Conservation (phyloP, 768 basidiomycete genomes). For the Cystobasidium tubakii region DNA sequence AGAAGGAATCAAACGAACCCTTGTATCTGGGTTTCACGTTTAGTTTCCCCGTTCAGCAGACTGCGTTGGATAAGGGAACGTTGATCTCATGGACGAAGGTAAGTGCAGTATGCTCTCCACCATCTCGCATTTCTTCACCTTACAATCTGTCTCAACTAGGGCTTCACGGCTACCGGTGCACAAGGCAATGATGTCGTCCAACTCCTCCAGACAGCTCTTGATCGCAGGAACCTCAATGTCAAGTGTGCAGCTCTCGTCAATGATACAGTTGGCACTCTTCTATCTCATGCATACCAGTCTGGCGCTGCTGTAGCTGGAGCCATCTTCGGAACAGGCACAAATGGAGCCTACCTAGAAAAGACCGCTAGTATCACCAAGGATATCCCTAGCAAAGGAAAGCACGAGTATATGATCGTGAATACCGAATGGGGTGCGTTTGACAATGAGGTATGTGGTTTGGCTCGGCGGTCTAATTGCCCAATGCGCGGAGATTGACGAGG, state of each 20-base stretch:
- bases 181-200: conserved; percentile 81
- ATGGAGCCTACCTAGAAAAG: conserved; percentile 92
- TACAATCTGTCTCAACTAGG: conserved; percentile 49
- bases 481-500: too few relatives aligned
- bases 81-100: conserved; percentile 62
- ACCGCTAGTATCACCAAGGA: conserved; percentile 68
- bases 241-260: conserved; percentile 87
- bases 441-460: conserved; percentile 67
- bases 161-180: conserved; percentile 85
- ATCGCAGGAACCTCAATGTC: conserved; percentile 85
- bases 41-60: conserved; percentile 79
- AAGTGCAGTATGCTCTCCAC: not conserved
- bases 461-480: too few relatives aligned
- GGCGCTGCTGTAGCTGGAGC: conserved; percentile 78
- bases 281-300: conserved; percentile 86
- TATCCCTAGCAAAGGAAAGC: conserved; percentile 47
- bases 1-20: conserved; percentile 42
- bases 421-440: conserved; percentile 97
- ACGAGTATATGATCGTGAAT: conserved; percentile 79
- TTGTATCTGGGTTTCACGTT: conserved; percentile 85
- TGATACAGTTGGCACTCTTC: conserved; percentile 89
- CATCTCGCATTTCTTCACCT: too few relatives aligned
- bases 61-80: conserved; percentile 79
- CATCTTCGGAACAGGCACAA: conserved; percentile 97
- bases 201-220: conserved; percentile 83